Base-by-base conservation (phyloP, 345 rosid species). In the Cochlearia excelsa region DNA sequence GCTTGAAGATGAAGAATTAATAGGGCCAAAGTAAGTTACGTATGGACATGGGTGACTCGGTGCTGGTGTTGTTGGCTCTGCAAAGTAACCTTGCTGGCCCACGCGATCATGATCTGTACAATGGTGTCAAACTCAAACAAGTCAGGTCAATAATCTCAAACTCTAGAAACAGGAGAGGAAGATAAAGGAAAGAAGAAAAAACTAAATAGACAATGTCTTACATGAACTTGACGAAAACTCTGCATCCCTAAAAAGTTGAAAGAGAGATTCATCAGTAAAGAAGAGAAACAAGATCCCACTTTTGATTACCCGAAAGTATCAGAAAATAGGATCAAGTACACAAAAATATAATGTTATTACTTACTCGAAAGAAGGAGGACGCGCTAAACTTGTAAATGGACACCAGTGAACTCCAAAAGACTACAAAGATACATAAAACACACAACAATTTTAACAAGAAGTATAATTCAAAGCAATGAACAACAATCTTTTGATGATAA, bases 331-430 rank as follows among this genome's bases (percentile, higher is more conserved):
- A 27, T 16, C 9, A 45, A 46, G 26, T 50, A 69, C n/a, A 40
- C 28, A 73, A 2, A 1, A 51, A 1, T 33, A 5, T 33, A 11
- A 29, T 37, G 48, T 8, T 28, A 51, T 28, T 58, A 69, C 97
- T 82, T 85, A 90, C 97, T 80, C 90, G 30, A 80, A 81, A 68
- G 84, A 66, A 66, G 95, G 87, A 48, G 78, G 77, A 66, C 86
- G 84, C 1, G 97, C 75, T 71, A 86, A 65, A 68, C 84, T 82
- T 57, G 88, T 90, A 76, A 81, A 90, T 30, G 97, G 97, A 67
- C 97, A 90, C 94, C 95, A 90, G 65, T 90, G 97, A 67, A 85
- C 81, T 68, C 97, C 97, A 68, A 85, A 80, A 26, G 97, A 81
- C 97, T 90, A 80, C 80, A 83, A 78, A 52, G 62, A 65, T 34